These are phyloP conservation scores for Ceratonia siliqua DNA, from an alignment of 306 rosid species.

Conservation along the genomic window DNA sequence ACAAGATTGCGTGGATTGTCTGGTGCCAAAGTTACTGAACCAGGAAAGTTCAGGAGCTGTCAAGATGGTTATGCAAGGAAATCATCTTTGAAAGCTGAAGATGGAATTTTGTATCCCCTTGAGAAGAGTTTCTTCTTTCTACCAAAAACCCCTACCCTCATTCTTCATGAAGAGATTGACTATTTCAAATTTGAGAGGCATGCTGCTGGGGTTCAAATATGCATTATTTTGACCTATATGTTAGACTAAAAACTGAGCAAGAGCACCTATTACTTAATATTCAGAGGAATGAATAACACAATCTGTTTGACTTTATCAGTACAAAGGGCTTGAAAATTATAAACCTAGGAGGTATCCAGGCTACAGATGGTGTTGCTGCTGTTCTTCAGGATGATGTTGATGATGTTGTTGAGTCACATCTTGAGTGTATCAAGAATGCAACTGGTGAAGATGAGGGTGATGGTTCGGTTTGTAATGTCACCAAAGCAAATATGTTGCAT, in stretches of 20 bases:
- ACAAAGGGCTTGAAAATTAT: slow-evolving; percentile 91
- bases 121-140: slow-evolving; percentile 99
- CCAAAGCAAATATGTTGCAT: too few relatives aligned
- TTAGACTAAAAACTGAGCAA: slow-evolving; percentile 91
- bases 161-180: slow-evolving; percentile 96
- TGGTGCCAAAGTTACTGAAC: slow-evolving; percentile 89
- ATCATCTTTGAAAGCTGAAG: slow-evolving; percentile 98
- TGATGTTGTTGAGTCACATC: slow-evolving; percentile 96
- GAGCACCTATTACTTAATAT: slow-evolving; percentile 95
- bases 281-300: slow-evolving; percentile 93
- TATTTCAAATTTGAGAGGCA: slow-evolving; percentile 96
- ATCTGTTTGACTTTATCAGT: slow-evolving; percentile 90
- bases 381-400: slow-evolving; percentile 85
- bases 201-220: slow-evolving; percentile 96
- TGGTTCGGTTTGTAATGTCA: too few relatives aligned
- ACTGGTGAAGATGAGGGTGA: slow-evolving; percentile 96
- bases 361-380: slow-evolving; percentile 73
- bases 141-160: slow-evolving; percentile 97
- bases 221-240: slow-evolving; percentile 96
- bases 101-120: slow-evolving; percentile 94
- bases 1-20: slow-evolving; percentile 89
- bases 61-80: slow-evolving; percentile 98
- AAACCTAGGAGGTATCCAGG: slow-evolving; percentile 75
- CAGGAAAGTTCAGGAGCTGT: slow-evolving; percentile 96
- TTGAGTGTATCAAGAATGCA: slow-evolving; percentile 83